A percentile compares a stretch with the other conserved stretches of the same genome.
phyloP scores from a whole-genome alignment of 1,284 basidiomycete species.

The Inonotus obliquus region DNA sequence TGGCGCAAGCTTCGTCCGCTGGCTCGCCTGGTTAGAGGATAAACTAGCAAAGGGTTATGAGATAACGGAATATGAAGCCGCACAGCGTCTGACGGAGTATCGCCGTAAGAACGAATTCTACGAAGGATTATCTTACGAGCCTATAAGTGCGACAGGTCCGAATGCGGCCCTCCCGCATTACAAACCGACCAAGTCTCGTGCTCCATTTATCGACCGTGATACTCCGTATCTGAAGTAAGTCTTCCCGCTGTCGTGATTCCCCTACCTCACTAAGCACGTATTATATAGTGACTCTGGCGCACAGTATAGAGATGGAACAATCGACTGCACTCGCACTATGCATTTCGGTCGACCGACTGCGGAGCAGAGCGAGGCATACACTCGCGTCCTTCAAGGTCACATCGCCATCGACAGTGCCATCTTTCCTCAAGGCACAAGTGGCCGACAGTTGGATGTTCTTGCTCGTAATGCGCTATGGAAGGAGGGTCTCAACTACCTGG shows the following conservation, averaged over 20 bases:
- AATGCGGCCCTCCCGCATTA: slow-evolving; percentile 97
- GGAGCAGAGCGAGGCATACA: slow-evolving; percentile 88
- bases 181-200: slow-evolving; percentile 67
- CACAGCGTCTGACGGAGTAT: slow-evolving; percentile 77
- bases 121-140: slow-evolving; percentile 89
- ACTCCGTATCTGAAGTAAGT: slow-evolving; percentile 85
- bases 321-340: slow-evolving; percentile 88
- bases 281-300: slow-evolving; percentile 76
- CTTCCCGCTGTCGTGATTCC: slow-evolving; percentile 25
- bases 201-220: slow-evolving; percentile 69
- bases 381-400: slow-evolving; percentile 94
- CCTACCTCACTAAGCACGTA: background rate
- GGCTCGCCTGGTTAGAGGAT: slow-evolving; percentile 89
- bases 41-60: slow-evolving; percentile 72
- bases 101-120: slow-evolving; percentile 72
- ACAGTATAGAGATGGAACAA: slow-evolving; percentile 87
- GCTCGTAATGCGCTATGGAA: slow-evolving; percentile 85
- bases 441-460: slow-evolving; percentile 76
- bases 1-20: slow-evolving; percentile 86
- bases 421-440: slow-evolving; percentile 87
- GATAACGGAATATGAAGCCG: slow-evolving; percentile 91
- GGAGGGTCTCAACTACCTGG: slow-evolving; percentile 81
- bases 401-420: slow-evolving; percentile 88
- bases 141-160: slow-evolving; percentile 86
- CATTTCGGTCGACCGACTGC: slow-evolving; percentile 82